Conservation (phyloP, 2,329 filamentous ascomycete genomes). For the Acrocalymma vagum region DNA sequence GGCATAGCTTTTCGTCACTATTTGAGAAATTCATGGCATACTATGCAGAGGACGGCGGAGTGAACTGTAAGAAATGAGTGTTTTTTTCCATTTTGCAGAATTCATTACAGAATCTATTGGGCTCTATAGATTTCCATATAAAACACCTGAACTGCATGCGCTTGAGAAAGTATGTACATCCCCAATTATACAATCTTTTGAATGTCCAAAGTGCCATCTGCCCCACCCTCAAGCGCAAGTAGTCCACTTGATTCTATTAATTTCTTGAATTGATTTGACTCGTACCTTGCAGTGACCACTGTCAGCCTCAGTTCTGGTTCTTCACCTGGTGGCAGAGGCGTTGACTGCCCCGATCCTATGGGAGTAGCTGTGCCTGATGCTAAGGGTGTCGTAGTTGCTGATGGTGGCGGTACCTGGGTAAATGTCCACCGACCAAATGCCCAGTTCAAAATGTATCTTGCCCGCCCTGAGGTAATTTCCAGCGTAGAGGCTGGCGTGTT, state of each 20-base stretch:
- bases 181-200: slow-evolving; percentile 21
- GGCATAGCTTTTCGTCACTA: slow-evolving; percentile 34
- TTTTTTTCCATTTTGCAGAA: no score
- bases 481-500: slow-evolving; percentile 36
- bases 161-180: no score
- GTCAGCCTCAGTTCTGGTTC: slow-evolving; percentile 74
- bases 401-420: slow-evolving; percentile 63
- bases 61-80: no score
- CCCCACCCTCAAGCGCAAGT: slow-evolving; percentile 33
- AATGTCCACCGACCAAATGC: slow-evolving; percentile 97
- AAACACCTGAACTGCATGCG: no score
- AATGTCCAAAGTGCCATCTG: slow-evolving; percentile 28
- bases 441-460: slow-evolving; percentile 94
- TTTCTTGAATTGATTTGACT: slow-evolving; percentile 81
- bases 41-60: no score
- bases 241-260: slow-evolving; percentile 67
- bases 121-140: no score
- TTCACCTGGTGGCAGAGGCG: slow-evolving; percentile 54
- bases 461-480: slow-evolving; percentile 47
- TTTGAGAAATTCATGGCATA: no score
- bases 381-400: slow-evolving; percentile 25
- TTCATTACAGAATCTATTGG: no score
- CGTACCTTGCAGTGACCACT: slow-evolving; percentile 75
- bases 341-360: slow-evolving; percentile 28
- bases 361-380: slow-evolving; percentile 30